These are phyloP conservation scores for Xerocomellus dryophilus DNA, from an alignment of 768 basidiomycete species.

Conservation along the genomic window DNA sequence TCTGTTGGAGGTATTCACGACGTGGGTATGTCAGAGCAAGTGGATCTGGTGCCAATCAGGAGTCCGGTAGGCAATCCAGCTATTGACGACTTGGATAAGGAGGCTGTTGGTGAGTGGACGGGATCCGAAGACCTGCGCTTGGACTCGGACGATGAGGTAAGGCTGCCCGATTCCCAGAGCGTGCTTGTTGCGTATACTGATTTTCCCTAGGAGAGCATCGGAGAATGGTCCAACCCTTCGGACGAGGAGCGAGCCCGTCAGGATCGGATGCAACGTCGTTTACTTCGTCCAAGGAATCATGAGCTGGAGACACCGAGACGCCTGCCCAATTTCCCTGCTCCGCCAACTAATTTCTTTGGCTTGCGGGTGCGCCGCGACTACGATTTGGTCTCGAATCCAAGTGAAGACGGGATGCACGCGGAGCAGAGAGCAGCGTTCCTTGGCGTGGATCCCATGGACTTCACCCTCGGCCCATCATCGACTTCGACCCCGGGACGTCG, in stretches of 20 bases:
- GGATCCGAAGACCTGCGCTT: slow-evolving; percentile 70
- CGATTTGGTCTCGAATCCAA: slow-evolving; percentile 83
- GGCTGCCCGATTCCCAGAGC: slow-evolving; percentile 10
- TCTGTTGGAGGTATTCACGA: slow-evolving; percentile 56
- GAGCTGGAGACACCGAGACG: slow-evolving; percentile 65
- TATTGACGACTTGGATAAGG: slow-evolving; percentile 36
- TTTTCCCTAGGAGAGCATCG: slow-evolving; percentile 59
- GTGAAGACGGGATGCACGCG: slow-evolving; percentile 59
- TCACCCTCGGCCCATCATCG: slow-evolving; percentile 46
- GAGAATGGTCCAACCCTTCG: slow-evolving; percentile 89
- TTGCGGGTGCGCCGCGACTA: slow-evolving; percentile 46
- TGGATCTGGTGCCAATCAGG: slow-evolving; percentile 31
- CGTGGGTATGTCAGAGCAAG: slow-evolving; percentile 24
- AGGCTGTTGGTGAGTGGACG: slow-evolving; percentile 70
- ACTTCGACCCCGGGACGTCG: slow-evolving; percentile 42
- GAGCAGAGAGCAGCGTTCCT: slow-evolving; percentile 42
- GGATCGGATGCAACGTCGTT: slow-evolving; percentile 58
- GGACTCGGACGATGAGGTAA: slow-evolving; percentile 68
- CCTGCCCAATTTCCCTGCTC: slow-evolving; percentile 76
- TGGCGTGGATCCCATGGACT: slow-evolving; percentile 41
- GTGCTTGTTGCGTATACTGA: slow-evolving; percentile 6
- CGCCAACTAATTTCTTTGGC: slow-evolving; percentile 53
- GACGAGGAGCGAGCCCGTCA: slow-evolving; percentile 83
- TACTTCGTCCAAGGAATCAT: slow-evolving; percentile 45
- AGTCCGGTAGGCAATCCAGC: slow-evolving; percentile 33